A percentile compares a stretch with the other conserved stretches of the same genome.
Conservation (phyloP, 805 yeast genomes). For the Lipomyces sp. region DNA sequence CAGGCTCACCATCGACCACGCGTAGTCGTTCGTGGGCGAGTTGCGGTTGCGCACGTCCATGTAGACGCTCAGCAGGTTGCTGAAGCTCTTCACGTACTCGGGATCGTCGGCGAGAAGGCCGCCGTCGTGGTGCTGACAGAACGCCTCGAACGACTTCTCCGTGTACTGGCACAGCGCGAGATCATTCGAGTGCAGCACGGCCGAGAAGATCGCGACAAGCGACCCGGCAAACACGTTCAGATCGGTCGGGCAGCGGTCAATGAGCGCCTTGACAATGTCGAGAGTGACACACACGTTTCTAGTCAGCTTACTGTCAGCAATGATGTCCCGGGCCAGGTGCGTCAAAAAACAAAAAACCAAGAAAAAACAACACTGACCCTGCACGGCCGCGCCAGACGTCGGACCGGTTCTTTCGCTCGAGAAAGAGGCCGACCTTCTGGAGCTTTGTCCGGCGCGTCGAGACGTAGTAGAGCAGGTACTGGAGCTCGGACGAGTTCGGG, state of each 20-base stretch:
- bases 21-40: slow-evolving; percentile 1
- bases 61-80: slow-evolving; percentile 34
- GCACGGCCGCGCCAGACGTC: slow-evolving; percentile 62
- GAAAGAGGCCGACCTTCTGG: slow-evolving; percentile 74
- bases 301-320: not conserved
- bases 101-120: slow-evolving; percentile 65
- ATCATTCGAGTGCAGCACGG: slow-evolving; percentile 57
- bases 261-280: slow-evolving; percentile 63
- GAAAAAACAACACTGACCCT: slow-evolving; percentile 52
- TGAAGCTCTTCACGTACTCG: slow-evolving; percentile 51
- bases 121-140: slow-evolving; percentile 54
- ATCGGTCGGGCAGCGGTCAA: slow-evolving; percentile 75
- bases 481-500: slow-evolving; percentile 88
- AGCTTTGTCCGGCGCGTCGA: slow-evolving; percentile 84
- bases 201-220: slow-evolving; percentile 57
- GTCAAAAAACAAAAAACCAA: not conserved
- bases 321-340: not conserved
- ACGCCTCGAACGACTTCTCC: slow-evolving; percentile 37
- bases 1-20: slow-evolving; percentile 15
- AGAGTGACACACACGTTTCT: slow-evolving; percentile 74
- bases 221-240: slow-evolving; percentile 75
- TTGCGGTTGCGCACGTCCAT: slow-evolving; percentile 14
- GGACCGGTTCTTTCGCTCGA: slow-evolving; percentile 56
- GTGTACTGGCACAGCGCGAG: slow-evolving; percentile 55
- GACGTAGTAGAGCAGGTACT: slow-evolving; percentile 84